Conservation (phyloP, 1,139 yeast species). For the Pneumocystis sp. region DNA sequence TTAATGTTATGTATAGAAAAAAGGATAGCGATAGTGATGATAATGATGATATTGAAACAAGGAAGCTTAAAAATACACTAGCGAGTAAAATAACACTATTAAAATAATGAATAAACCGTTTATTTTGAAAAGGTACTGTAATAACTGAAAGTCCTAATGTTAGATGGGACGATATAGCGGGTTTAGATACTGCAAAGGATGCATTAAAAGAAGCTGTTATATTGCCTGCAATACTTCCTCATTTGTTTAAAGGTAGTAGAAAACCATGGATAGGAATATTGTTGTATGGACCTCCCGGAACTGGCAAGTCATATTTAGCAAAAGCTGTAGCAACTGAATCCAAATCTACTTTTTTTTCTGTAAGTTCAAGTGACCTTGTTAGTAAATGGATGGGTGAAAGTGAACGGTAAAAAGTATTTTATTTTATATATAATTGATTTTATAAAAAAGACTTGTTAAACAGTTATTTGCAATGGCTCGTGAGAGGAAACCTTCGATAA, state of each 20-base stretch:
- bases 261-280: slow-evolving; percentile 87
- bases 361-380: slow-evolving; percentile 84
- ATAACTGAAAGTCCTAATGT: slow-evolving; percentile 86
- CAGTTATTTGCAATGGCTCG: slow-evolving; percentile 92
- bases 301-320: slow-evolving; percentile 93
- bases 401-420: slow-evolving; percentile 7
- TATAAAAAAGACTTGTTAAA: slow-evolving; percentile 55
- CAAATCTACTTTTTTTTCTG: slow-evolving; percentile 87
- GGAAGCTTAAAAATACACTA: slow-evolving; percentile 77
- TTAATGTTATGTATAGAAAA: slow-evolving; percentile 10
- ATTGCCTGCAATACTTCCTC: slow-evolving; percentile 87
- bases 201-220: slow-evolving; percentile 96
- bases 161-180: slow-evolving; percentile 92
- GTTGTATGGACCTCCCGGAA: slow-evolving; percentile 96
- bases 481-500: slow-evolving; percentile 86
- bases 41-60: slow-evolving; percentile 57
- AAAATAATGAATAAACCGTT: background rate
- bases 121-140: slow-evolving; percentile 41
- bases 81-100: slow-evolving; percentile 30
- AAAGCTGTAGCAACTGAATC: slow-evolving; percentile 99
- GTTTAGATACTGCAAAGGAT: slow-evolving; percentile 86
- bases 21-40: slow-evolving; percentile 28
- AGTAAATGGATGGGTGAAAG: slow-evolving; percentile 99
- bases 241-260: slow-evolving; percentile 81
- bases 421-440: background rate